A percentile compares a stretch with the other conserved stretches of the same genome.
phyloP scores from a whole-genome alignment of 164 flowering plant genomes.

The Magnolia kwangsiensis region DNA sequence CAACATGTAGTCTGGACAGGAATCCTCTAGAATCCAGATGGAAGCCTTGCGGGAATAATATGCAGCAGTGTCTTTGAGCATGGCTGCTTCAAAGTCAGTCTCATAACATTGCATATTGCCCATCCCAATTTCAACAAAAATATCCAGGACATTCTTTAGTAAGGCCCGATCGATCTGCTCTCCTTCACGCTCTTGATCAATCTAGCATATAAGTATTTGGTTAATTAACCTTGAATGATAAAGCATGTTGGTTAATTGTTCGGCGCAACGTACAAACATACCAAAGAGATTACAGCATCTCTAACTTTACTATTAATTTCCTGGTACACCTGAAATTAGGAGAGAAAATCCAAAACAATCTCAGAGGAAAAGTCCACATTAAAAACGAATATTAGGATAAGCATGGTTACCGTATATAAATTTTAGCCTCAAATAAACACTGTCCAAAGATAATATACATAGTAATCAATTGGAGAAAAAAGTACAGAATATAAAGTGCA shows the following conservation, averaged over 20 bases:
- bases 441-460: not conserved
- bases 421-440: not conserved
- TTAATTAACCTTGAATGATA: not conserved
- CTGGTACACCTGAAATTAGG: conserved; percentile 8
- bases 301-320: conserved; percentile 19
- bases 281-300: conserved; percentile 24
- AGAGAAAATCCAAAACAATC: not conserved
- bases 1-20: conserved; percentile 84
- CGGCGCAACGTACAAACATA: not conserved
- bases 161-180: conserved; percentile 81
- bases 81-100: conserved; percentile 56
- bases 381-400: too few species aligned
- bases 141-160: conserved; percentile 70
- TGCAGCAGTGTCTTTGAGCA: conserved; percentile 65
- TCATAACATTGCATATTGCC: conserved; percentile 62
- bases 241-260: not conserved
- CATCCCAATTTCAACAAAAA: conserved; percentile 88
- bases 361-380: not conserved
- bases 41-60: conserved; percentile 84
- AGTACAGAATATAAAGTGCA: not conserved
- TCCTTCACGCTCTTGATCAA: conserved; percentile 29
- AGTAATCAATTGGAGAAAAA: not conserved
- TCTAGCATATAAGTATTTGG: conserved; percentile 1
- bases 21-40: conserved; percentile 77
- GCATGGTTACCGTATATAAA: not conserved